A percentile compares a stretch with the other conserved stretches of the same genome.
Conservation (phyloP, 1,284 basidiomycete species). For the Naganishia cerealis region DNA sequence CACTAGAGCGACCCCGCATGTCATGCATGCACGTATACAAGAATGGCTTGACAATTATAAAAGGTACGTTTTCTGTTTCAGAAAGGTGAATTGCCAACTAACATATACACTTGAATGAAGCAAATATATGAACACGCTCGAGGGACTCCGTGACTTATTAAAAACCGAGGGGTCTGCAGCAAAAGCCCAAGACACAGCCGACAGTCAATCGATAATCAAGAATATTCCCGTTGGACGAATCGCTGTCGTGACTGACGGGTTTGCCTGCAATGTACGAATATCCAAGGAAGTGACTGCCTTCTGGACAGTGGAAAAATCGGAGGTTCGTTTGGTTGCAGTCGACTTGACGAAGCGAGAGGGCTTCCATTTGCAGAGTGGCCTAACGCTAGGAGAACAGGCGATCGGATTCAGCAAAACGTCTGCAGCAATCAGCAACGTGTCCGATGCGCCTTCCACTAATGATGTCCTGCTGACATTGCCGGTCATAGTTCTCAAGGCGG, state of each 20-base stretch:
- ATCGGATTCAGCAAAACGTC: constrained; percentile 29
- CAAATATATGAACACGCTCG: constrained; percentile 21
- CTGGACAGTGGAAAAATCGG: constrained; percentile 23
- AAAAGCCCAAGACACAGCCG: neutral
- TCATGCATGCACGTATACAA: constrained; percentile 25
- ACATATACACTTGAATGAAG: neutral
- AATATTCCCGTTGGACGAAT: constrained; percentile 13
- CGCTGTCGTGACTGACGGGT: constrained; percentile 13
- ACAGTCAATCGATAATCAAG: neutral
- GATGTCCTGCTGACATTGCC: constrained; percentile 20
- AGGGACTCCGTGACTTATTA: constrained; percentile 4
- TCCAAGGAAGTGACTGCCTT: constrained; percentile 24
- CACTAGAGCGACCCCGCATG: constrained; percentile 18
- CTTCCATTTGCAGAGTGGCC: constrained; percentile 17
- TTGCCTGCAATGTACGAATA: constrained; percentile 27
- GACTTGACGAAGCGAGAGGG: constrained; percentile 4
- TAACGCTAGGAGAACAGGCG: constrained; percentile 26
- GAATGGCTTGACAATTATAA: constrained; percentile 26
- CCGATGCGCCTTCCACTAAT: constrained; percentile 14
- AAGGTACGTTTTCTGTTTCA: neutral
- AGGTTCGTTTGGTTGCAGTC: constrained; percentile 11
- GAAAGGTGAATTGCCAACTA: neutral
- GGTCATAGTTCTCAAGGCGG: constrained; percentile 17
- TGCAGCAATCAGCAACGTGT: constrained; percentile 1
- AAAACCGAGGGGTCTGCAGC: neutral